These are phyloP conservation scores for Trypanosoma theileri DNA, from an alignment of 208 protist genomes.

Conservation along the genomic window DNA sequence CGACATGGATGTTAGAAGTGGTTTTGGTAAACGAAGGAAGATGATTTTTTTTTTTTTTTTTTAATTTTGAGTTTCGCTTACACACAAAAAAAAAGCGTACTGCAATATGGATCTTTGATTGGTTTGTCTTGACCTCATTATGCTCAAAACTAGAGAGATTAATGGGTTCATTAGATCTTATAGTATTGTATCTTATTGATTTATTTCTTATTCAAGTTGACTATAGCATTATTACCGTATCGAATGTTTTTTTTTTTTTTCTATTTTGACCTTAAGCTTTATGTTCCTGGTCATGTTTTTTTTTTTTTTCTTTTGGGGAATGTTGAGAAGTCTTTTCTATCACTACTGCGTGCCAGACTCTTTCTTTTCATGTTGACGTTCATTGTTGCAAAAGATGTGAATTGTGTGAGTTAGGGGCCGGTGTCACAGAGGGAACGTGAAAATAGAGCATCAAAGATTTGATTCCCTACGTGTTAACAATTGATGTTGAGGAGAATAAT, in stretches of 20 bases:
- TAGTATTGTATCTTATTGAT: conserved; percentile 10
- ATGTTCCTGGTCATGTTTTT: conserved; percentile 17
- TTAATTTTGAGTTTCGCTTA: conserved; percentile 8
- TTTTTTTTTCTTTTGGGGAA: conserved; percentile 3
- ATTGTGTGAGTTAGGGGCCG: too few species aligned
- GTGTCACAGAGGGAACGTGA: not conserved
- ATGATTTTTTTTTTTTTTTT: not conserved
- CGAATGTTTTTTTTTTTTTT: too few species aligned
- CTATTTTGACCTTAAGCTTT: conserved; percentile 5
- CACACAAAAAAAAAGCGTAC: conserved; percentile 8
- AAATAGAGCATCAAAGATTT: not conserved
- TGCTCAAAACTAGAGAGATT: conserved; percentile 4
- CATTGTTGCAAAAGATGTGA: not conserved
- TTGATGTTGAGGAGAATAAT: too few species aligned
- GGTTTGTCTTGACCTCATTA: not conserved
- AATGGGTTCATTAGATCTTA: not conserved
- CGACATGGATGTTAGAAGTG: not conserved
- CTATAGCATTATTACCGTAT: not conserved
- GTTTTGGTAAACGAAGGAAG: not conserved
- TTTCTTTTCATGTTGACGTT: not conserved
- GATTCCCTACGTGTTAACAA: too few species aligned
- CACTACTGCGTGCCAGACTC: conserved; percentile 19
- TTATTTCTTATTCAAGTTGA: not conserved
- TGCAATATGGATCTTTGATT: conserved; percentile 17
- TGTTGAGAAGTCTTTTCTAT: conserved; percentile 19